Base-by-base conservation (phyloP, 1,284 basidiomycete genomes). In the Mycena sp. region DNA sequence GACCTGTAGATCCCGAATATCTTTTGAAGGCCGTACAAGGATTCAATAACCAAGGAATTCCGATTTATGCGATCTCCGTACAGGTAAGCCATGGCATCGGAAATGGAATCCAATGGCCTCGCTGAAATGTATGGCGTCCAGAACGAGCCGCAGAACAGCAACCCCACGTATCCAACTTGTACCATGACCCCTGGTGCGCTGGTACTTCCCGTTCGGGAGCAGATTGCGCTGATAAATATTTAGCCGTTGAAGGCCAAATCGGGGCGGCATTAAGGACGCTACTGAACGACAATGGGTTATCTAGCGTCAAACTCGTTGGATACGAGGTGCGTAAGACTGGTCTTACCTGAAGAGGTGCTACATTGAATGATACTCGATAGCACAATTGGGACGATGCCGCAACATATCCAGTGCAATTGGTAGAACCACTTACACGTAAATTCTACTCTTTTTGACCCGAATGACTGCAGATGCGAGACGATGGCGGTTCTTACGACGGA, bases 361-460 rank as follows among this genome's bases (percentile, higher is more conserved):
- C 25, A 26, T 19, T 26, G 5, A 19, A 9, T 28, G 10, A 46
- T 25, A 5, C 48, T 72, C 71, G 73, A 14, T 55, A 81, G 71
- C 85, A 87, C 61, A 87, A 87, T 66, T 87, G 85, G 85, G 75
- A 81, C 57, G 76, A 80, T 51, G 83, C 83, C 10, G 77, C 71
- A 10, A 66, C 71, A 11, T 86, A 86, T 66, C 82, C 85, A 0
- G 77, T 83, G 5, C 74, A 80, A 17, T 67, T 83, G 60, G 64
- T 63, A 2, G 21, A 53, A 59, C 10, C 6, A 26, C 4, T 51
- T 7, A 28, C 28, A 26, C 17, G 28, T 2, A 7, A 7, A n/a
- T n/a, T n/a, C n/a, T n/a, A n/a, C n/a, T n/a, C 11, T 12, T 44
- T 14, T 9, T 17, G 9, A 28, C 28, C 17, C 28, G 28, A 1